phyloP scores from a whole-genome alignment of 1,284 basidiomycete species.

The Cutaneotrichosporon curvatum region DNA sequence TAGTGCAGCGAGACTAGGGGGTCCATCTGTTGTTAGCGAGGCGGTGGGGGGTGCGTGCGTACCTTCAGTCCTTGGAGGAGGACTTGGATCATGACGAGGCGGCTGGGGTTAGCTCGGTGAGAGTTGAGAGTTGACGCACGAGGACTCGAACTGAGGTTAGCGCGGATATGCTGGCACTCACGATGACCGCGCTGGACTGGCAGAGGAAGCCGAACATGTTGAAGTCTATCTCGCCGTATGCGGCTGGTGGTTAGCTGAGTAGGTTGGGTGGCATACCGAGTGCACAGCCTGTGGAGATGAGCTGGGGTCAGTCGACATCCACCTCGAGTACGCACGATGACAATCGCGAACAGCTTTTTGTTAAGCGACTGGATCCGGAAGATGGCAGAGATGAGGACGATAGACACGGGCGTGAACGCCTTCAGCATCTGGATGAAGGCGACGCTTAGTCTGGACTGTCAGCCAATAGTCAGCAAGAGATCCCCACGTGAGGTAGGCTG shows the following conservation, averaged over 20 bases:
- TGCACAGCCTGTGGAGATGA: conserved; percentile 85
- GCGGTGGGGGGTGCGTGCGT: background rate
- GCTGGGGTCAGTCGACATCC: conserved; percentile 49
- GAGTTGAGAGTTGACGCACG: too few relatives aligned
- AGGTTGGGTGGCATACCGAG: conserved; percentile 55
- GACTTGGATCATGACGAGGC: conserved; percentile 86
- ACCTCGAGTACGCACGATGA: conserved; percentile 51
- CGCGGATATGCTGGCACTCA: conserved; percentile 26
- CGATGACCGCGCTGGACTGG: conserved; percentile 65
- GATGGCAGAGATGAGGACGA: conserved; percentile 83
- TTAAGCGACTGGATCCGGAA: conserved; percentile 79
- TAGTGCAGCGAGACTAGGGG: conserved; percentile 93
- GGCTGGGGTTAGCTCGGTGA: conserved; percentile 23
- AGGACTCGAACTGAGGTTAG: conserved; percentile 37
- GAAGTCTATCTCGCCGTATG: conserved; percentile 77
- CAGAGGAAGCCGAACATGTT: conserved; percentile 77
- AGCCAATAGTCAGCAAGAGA: conserved; percentile 9
- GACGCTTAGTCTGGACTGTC: conserved; percentile 64
- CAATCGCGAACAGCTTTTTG: conserved; percentile 68
- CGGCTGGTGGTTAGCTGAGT: conserved; percentile 19
- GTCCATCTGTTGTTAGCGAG: conserved; percentile 62
- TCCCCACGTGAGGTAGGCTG: conserved; percentile 65
- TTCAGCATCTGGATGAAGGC: conserved; percentile 99
- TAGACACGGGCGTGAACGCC: conserved; percentile 89
- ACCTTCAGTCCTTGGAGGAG: conserved; percentile 43